Conservation (phyloP, 306 rosid species). For the Mimosa bimucronata region DNA sequence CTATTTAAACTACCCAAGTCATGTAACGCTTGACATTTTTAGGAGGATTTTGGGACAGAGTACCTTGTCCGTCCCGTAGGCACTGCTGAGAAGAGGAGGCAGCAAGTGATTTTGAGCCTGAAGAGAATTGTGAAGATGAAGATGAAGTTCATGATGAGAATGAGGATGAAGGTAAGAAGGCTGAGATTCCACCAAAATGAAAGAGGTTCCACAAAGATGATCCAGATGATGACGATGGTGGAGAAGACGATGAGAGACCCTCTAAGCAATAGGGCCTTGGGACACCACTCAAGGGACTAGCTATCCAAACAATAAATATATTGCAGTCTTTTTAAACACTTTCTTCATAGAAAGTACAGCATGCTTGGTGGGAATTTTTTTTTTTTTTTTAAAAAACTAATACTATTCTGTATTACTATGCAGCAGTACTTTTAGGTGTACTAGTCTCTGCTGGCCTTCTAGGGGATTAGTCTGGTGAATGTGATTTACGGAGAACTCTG, state of each 20-base stretch:
- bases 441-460: conserved; percentile 24
- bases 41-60: conserved; percentile 80
- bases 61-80: conserved; percentile 81
- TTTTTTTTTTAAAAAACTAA: background rate
- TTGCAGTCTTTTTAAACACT: conserved; percentile 43
- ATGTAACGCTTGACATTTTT: conserved; percentile 28
- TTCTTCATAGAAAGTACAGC: conserved; percentile 45
- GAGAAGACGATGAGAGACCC: conserved; percentile 86
- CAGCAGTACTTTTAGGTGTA: conserved; percentile 45
- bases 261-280: conserved; percentile 70
- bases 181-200: conserved; percentile 70
- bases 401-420: conserved; percentile 46
- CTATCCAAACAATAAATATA: conserved; percentile 44
- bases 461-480: conserved; percentile 25
- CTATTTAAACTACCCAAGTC: background rate
- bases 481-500: conserved; percentile 29
- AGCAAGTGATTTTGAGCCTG: conserved; percentile 87
- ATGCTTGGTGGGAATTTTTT: conserved; percentile 41
- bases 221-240: conserved; percentile 53
- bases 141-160: conserved; percentile 48
- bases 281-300: conserved; percentile 40
- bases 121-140: conserved; percentile 71
- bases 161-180: conserved; percentile 51
- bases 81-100: conserved; percentile 80
- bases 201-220: conserved; percentile 80